phyloP scores from a whole-genome alignment of 768 basidiomycete genomes.

The Lactarius vividus region DNA sequence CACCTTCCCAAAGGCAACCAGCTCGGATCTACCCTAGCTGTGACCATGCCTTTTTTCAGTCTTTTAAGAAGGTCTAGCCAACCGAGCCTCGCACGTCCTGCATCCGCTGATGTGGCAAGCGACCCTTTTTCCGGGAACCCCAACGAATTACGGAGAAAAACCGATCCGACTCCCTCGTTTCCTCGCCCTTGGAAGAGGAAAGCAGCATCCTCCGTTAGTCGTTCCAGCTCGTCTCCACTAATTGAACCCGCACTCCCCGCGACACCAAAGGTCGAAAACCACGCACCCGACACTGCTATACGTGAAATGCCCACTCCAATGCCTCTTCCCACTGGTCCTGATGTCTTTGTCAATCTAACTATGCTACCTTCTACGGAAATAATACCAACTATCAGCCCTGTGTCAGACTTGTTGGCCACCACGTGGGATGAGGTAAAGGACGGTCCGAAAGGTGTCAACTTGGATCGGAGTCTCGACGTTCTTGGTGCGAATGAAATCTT shows the following conservation, averaged over 20 bases:
- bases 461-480: neutral
- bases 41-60: slow-evolving; percentile 4
- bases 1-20: neutral
- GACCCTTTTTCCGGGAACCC: neutral
- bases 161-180: neutral
- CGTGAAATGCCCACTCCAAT: slow-evolving; percentile 2
- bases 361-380: neutral
- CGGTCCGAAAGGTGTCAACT: neutral
- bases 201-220: neutral
- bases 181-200: slow-evolving; percentile 6
- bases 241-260: neutral
- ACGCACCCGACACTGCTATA: neutral
- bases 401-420: neutral
- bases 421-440: slow-evolving; percentile 9
- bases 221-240: neutral
- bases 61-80: slow-evolving; percentile 6
- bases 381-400: neutral
- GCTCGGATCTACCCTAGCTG: neutral
- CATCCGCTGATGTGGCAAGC: neutral
- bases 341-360: neutral
- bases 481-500: neutral
- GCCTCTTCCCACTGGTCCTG: neutral
- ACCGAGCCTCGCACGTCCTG: neutral
- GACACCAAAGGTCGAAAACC: neutral
- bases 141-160: neutral